Conservation (phyloP, 2,329 filamentous ascomycete species). For the Nothophoma quercina region DNA sequence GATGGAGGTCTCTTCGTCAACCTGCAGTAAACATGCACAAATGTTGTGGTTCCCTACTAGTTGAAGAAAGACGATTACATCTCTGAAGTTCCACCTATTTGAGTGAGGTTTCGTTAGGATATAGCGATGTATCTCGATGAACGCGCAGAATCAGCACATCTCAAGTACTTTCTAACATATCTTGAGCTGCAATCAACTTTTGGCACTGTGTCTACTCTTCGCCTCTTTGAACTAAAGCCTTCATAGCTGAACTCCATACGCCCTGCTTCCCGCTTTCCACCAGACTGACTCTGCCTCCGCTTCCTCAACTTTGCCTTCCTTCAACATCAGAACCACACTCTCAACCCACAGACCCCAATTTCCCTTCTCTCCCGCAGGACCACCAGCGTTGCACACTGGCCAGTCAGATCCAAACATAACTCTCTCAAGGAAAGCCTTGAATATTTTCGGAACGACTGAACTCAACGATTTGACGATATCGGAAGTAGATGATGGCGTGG, state of each 20-base stretch:
- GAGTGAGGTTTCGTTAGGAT: too few relatives aligned
- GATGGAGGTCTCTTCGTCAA: constrained; percentile 93
- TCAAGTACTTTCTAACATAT: too few relatives aligned
- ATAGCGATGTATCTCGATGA: too few relatives aligned
- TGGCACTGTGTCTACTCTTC: too few relatives aligned
- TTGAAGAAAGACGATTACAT: too few relatives aligned
- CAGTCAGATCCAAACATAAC: constrained; percentile 95
- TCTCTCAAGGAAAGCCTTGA: constrained; percentile 73
- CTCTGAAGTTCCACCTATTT: too few relatives aligned
- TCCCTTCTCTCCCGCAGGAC: constrained; percentile 57
- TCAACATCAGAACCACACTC: constrained; percentile 72
- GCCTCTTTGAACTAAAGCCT: too few relatives aligned
- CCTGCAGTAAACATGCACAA: constrained; percentile 52
- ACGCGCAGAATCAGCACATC: too few relatives aligned
- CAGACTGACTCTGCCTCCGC: constrained; percentile 73
- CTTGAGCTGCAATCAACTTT: too few relatives aligned
- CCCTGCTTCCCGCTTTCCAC: constrained; percentile 73
- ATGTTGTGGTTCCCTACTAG: too few relatives aligned
- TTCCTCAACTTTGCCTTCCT: constrained; percentile 59
- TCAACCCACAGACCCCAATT: constrained; percentile 80
- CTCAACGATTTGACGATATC: constrained; percentile 31
- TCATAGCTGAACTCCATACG: constrained; percentile 60
- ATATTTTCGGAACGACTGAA: constrained; percentile 51
- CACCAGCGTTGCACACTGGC: constrained; percentile 83
- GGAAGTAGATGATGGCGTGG: constrained; percentile 29